Evolutionary conservation across 177 flowering plant species (phyloP).

Genomic region (Tripterygium wilfordii): DNA sequence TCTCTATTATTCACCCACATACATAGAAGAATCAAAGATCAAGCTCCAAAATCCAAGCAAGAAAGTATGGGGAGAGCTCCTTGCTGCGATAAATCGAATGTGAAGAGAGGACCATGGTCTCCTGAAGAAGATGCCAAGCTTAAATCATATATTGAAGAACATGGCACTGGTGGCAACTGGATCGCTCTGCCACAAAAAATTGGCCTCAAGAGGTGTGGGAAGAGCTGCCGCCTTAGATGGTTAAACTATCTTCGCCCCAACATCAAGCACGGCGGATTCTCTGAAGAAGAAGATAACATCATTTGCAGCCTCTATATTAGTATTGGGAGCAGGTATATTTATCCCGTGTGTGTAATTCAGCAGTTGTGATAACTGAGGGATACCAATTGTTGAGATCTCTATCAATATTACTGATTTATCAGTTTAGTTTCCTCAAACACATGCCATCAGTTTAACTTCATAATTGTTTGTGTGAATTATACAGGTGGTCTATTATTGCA

Average conservation of each 20-base stretch:
- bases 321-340: not conserved
- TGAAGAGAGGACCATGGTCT: constrained; percentile 57
- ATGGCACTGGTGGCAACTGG: constrained; percentile 57
- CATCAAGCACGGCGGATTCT: not conserved
- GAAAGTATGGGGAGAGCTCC: constrained; percentile 51
- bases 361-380: too few species aligned
- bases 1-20: too few species aligned
- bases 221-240: constrained; percentile 52
- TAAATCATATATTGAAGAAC: constrained; percentile 42
- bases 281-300: not conserved
- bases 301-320: not conserved
- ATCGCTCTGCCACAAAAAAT: constrained; percentile 58
- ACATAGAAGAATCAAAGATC: too few species aligned
- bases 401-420: too few species aligned
- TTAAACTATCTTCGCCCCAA: not conserved
- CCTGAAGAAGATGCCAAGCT: constrained; percentile 53
- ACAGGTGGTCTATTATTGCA: not conserved
- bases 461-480: not conserved
- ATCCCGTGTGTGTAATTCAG: too few species aligned
- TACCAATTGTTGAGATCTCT: too few species aligned
- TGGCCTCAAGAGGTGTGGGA: constrained; percentile 61
- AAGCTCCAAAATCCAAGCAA: too few species aligned
- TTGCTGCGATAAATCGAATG: constrained; percentile 59
- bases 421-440: too few species aligned
- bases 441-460: too few species aligned